phyloP scores from a whole-genome alignment of 768 basidiomycete species.

The Lentinula guzmanii region DNA sequence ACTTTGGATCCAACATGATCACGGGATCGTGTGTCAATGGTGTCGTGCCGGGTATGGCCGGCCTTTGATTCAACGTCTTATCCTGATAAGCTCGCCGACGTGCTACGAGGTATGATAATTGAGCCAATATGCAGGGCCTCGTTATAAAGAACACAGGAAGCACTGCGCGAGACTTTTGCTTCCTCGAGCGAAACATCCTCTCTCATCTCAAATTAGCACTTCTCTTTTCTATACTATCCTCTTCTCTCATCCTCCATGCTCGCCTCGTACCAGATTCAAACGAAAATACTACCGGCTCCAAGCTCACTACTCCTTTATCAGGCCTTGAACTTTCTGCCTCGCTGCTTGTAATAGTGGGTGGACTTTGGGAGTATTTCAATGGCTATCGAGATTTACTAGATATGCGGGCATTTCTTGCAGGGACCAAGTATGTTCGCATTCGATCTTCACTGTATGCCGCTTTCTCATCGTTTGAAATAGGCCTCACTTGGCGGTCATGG shows the following conservation, averaged over 20 bases:
- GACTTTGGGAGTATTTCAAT: constrained; percentile 61
- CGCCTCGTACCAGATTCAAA: constrained; percentile 47
- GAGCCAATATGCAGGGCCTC: constrained; percentile 3
- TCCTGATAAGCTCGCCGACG: too few species aligned
- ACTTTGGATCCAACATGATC: constrained; percentile 11
- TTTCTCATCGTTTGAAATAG: constrained; percentile 21
- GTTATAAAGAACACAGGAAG: constrained; percentile 47
- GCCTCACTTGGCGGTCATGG: constrained; percentile 47
- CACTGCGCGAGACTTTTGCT: constrained; percentile 67
- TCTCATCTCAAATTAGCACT: constrained; percentile 64
- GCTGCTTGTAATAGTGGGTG: constrained; percentile 47
- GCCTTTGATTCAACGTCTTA: too few species aligned
- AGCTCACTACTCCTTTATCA: constrained; percentile 40
- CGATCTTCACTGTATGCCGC: not conserved
- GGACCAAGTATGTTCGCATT: constrained; percentile 41
- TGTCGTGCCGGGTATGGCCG: not conserved
- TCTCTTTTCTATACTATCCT: constrained; percentile 55
- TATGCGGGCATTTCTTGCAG: constrained; percentile 54
- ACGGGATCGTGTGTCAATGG: constrained; percentile 19
- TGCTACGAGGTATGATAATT: too few species aligned
- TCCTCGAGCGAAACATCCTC: constrained; percentile 73
- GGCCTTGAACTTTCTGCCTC: constrained; percentile 48
- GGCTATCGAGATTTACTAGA: constrained; percentile 51
- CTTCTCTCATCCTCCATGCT: constrained; percentile 55
- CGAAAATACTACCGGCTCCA: constrained; percentile 10